These are phyloP conservation scores for Penicillium sp. DNA, from an alignment of 2,329 filamentous ascomycete species.

Conservation along the genomic window DNA sequence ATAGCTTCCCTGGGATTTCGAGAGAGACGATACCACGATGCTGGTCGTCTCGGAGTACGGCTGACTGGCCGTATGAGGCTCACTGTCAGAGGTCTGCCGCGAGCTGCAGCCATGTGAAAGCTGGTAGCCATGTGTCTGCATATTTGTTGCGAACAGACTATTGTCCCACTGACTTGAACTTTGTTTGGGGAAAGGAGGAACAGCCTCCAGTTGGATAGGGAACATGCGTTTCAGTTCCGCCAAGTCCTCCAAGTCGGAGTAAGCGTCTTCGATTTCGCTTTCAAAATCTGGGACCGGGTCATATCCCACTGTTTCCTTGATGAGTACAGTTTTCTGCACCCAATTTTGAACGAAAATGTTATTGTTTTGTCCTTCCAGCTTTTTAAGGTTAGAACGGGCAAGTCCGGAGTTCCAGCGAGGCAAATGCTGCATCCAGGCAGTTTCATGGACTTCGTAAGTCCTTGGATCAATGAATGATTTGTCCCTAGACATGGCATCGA, in stretches of 20 bases:
- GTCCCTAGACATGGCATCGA: conserved; percentile 5
- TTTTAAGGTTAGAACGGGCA: neutral
- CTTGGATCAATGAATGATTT: conserved; percentile 6
- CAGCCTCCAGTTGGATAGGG: conserved; percentile 7
- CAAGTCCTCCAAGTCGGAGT: neutral
- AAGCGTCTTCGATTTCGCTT: neutral
- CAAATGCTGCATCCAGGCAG: neutral
- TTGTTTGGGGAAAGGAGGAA: conserved; percentile 5
- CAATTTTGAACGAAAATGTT: neutral
- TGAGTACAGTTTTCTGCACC: neutral
- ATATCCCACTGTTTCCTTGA: neutral
- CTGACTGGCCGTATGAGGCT: neutral
- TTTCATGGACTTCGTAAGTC: neutral
- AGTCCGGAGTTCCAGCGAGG: neutral
- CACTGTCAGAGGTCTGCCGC: neutral
- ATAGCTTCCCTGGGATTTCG: neutral
- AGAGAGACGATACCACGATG: neutral
- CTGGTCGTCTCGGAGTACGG: neutral
- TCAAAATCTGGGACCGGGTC: neutral
- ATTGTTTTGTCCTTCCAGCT: too few species aligned
- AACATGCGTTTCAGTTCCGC: neutral
- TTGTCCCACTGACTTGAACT: neutral
- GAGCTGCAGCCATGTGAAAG: neutral
- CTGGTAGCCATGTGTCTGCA: neutral
- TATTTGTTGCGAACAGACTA: conserved; percentile 4